Evolutionary conservation across 108 stramenopile species (phyloP), one percentile per base, ranked within the genome.

Genomic region (Nitzschia inconspicua): DNA sequence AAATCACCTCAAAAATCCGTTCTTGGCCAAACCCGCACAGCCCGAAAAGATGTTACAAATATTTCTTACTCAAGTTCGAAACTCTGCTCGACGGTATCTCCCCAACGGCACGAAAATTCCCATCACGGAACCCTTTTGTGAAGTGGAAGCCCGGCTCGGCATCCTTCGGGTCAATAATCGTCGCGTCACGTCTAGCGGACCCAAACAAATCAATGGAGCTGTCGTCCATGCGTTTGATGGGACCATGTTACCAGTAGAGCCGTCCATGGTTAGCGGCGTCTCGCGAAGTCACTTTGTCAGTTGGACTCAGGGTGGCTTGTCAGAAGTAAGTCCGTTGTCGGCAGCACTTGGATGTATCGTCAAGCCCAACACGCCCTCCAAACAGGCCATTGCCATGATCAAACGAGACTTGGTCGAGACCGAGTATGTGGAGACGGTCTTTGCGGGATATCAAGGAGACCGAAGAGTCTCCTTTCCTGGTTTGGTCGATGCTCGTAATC

Each of bases 101-200:
- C 55, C 64, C 13, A 57, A 69, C 8, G 30, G 49, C 9, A 64
- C 47, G 10, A 51, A 65, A 1, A 34, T 64, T 20, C 82, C 82
- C 31, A 57, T 76, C 32, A 44, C 53, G 0, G 70, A 47, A 25
- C 84, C 84, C 13, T 79, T 79, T 48, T 77, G 75, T 39, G 91
- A 93, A 62, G 80, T 93, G 47, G 91, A 93, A 69, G 85, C 82
- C 20, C 66, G 86, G 10, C 48, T 93, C 20, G 91, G 91, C 11
- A 75, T 86, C 26, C 72, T 93, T 28, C 50, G 79, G 6, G 63
- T 85, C n/a, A 76, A 85, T 19, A 68, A 68, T 54, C 85, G 83
- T 44, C 75, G 90, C 1, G 85, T 84, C 1, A 63, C 79, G 1
- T 70, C 79, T 23, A 79, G 78, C 29, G 89, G 89, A 41, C 62